phyloP scores from a whole-genome alignment of 179 eudicot genomes.

The Beta corolliflora region DNA sequence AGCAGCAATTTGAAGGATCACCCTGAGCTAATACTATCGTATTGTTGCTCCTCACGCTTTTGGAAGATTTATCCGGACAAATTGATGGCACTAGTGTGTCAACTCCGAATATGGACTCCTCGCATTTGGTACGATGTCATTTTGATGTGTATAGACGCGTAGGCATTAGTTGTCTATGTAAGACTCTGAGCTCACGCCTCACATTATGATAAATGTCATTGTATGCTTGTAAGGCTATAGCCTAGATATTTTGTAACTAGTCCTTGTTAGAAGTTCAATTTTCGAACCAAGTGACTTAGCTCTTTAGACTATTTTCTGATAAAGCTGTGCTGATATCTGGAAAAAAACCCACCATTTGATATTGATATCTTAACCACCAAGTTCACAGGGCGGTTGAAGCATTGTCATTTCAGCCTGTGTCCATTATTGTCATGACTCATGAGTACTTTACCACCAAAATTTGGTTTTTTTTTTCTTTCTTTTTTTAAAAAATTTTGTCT shows the following conservation, averaged over 20 bases:
- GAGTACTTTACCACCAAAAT: background rate
- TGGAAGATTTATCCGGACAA: constrained; percentile 5
- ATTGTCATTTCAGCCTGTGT: background rate
- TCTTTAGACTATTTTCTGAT: background rate
- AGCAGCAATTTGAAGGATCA: constrained; percentile 46
- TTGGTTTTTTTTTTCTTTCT: no score
- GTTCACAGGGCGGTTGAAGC: background rate
- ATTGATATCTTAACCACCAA: background rate
- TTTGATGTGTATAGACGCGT: constrained; percentile 26
- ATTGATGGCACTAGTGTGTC: constrained; percentile 22
- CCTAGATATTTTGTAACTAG: constrained; percentile 11
- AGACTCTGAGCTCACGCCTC: constrained; percentile 1
- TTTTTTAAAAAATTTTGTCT: no score
- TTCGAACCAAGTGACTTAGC: no score
- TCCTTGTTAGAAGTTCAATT: background rate
- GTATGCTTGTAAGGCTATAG: constrained; percentile 19
- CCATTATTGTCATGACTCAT: background rate
- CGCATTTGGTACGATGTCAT: constrained; percentile 11
- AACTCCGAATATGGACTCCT: constrained; percentile 7
- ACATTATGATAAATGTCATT: constrained; percentile 1
- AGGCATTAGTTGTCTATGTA: constrained; percentile 1
- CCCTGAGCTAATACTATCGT: constrained; percentile 22
- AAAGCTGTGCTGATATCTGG: background rate
- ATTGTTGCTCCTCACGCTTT: constrained; percentile 3
- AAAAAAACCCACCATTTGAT: background rate